Conservation (phyloP, 495 filamentous ascomycete genomes). For the Baudoinia panamericana region DNA sequence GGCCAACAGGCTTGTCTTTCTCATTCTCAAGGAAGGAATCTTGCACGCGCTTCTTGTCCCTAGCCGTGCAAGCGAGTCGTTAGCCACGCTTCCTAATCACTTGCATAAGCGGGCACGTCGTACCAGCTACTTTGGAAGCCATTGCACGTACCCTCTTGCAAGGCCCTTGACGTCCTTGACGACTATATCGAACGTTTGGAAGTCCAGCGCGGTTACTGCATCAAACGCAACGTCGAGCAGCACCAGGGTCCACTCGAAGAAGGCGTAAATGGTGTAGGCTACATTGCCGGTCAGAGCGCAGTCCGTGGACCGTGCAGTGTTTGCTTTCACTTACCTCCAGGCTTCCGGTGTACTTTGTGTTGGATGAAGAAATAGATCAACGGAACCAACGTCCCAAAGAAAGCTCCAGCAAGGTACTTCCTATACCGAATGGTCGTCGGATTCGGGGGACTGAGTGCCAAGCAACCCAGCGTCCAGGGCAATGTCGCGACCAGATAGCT, state of each 20-base stretch:
- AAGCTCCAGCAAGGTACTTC: conserved; percentile 68
- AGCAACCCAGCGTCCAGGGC: conserved; percentile 88
- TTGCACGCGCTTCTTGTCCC: conserved; percentile 48
- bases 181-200: conserved; percentile 76
- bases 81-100: too few species aligned
- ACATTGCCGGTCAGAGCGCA: too few species aligned
- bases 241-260: conserved; percentile 95
- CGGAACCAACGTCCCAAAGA: conserved; percentile 83
- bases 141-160: conserved; percentile 98
- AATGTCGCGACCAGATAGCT: conserved; percentile 89
- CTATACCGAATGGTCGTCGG: conserved; percentile 72
- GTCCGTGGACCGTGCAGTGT: conserved; percentile 7
- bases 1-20: conserved; percentile 63
- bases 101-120: too few species aligned
- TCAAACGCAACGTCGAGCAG: conserved; percentile 94
- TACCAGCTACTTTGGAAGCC: conserved; percentile 77
- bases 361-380: conserved; percentile 97
- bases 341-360: conserved; percentile 88
- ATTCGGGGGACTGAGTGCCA: conserved; percentile 73
- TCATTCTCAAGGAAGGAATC: conserved; percentile 79
- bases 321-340: conserved; percentile 67
- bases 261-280: conserved; percentile 98
- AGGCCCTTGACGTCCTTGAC: conserved; percentile 78
- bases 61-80: too few species aligned
- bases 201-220: conserved; percentile 91